Percentiles rank a stretch among this genome's conserved stretches.
phyloP scores from a whole-genome alignment of 192 early-diverging fungal genomes.

The Funneliformis mosseae region DNA sequence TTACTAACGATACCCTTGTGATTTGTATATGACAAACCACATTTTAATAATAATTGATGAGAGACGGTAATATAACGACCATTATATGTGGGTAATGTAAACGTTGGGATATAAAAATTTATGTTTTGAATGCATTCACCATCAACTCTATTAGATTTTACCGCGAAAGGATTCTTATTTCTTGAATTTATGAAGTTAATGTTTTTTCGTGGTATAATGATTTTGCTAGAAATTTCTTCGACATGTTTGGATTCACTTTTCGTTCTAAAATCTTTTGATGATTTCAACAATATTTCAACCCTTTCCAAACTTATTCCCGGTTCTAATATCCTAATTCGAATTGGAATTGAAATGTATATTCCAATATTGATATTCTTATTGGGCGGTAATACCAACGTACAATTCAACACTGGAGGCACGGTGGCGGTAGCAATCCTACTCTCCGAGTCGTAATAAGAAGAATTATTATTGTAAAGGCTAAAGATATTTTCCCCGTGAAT shows the following conservation, averaged over 20 bases:
- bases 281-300: conserved; percentile 10
- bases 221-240: not conserved
- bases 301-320: conserved; percentile 25
- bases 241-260: conserved; percentile 14
- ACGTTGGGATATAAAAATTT: conserved; percentile 22
- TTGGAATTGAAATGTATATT: conserved; percentile 26
- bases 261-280: conserved; percentile 18
- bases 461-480: too few species aligned
- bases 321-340: conserved; percentile 14
- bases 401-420: not conserved
- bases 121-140: conserved; percentile 29
- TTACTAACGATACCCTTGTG: not conserved
- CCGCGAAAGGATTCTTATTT: not conserved
- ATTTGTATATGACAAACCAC: conserved; percentile 1
- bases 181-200: conserved; percentile 8
- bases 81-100: conserved; percentile 17
- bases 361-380: conserved; percentile 29
- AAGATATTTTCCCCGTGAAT: not conserved
- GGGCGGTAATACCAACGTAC: conserved; percentile 29
- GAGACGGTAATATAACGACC: conserved; percentile 15
- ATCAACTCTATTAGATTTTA: not conserved
- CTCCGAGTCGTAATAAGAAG: too few species aligned
- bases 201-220: conserved; percentile 19
- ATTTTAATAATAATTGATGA: conserved; percentile 21
- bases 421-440: not conserved